These are phyloP conservation scores for Brachypodium distachyon DNA, from an alignment of 202 grass and related monocot species.

Conservation along the genomic window DNA sequence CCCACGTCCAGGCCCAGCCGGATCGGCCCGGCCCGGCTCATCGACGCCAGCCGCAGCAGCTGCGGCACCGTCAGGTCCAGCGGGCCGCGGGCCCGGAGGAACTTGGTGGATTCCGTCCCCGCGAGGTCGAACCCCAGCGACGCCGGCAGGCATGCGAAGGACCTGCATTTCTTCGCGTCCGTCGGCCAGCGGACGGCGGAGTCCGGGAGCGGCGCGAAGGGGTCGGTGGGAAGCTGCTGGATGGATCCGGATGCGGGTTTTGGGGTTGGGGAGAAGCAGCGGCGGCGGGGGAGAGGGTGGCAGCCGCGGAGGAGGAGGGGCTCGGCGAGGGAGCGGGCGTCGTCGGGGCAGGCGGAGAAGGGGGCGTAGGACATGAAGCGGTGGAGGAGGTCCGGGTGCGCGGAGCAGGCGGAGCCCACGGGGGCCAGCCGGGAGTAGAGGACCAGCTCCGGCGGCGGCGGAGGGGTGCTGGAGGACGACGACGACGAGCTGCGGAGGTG, in stretches of 20 bases:
- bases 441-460: constrained; percentile 52
- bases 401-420: constrained; percentile 58
- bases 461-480: constrained; percentile 26
- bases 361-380: constrained; percentile 45
- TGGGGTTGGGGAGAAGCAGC: constrained; percentile 50
- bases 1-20: constrained; percentile 69
- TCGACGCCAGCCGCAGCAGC: constrained; percentile 66
- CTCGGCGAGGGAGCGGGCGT: constrained; percentile 53
- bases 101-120: constrained; percentile 36
- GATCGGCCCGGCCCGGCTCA: constrained; percentile 63
- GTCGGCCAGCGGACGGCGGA: constrained; percentile 44
- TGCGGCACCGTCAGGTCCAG: constrained; percentile 77
- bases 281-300: constrained; percentile 63
- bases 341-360: constrained; percentile 43
- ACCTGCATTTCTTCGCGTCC: constrained; percentile 31
- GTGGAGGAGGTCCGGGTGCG: constrained; percentile 51
- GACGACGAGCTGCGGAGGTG: too few relatives aligned
- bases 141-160: constrained; percentile 42
- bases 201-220: constrained; percentile 61
- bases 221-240: constrained; percentile 29
- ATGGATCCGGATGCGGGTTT: not conserved
- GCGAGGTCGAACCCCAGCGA: constrained; percentile 45
- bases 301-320: constrained; percentile 82
- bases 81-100: constrained; percentile 35
- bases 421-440: constrained; percentile 64